A percentile compares a stretch with the other conserved stretches of the same genome.
Conservation (phyloP, 1,284 basidiomycete genomes). For the Malassezia equina region DNA sequence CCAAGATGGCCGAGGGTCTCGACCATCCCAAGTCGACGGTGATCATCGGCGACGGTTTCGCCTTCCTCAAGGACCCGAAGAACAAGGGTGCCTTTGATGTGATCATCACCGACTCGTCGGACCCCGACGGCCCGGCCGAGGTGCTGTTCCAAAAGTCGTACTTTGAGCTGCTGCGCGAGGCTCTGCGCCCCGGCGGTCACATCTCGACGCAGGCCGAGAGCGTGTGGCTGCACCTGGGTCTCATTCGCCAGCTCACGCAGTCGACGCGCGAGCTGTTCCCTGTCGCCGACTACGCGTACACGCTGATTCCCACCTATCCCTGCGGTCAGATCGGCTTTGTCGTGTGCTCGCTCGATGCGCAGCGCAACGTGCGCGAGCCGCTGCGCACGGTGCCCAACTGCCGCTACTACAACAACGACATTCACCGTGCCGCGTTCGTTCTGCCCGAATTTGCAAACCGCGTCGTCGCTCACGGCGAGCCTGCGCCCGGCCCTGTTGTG, state of each 20-base stretch:
- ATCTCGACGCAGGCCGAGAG: conserved; percentile 95
- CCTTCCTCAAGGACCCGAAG: conserved; percentile 82
- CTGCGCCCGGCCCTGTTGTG: conserved; percentile 38
- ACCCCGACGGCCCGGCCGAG: conserved; percentile 90
- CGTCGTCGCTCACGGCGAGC: conserved; percentile 47
- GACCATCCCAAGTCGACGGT: conserved; percentile 75
- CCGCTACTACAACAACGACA: conserved; percentile 73
- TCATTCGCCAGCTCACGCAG: conserved; percentile 69
- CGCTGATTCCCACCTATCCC: conserved; percentile 95
- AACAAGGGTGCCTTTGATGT: conserved; percentile 72
- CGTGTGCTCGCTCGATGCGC: conserved; percentile 65
- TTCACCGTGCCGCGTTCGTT: conserved; percentile 76
- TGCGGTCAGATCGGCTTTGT: conserved; percentile 95
- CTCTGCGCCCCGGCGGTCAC: conserved; percentile 78
- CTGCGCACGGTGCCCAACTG: conserved; percentile 56
- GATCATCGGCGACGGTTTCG: conserved; percentile 90
- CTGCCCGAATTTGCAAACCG: conserved; percentile 79
- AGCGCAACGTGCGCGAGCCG: conserved; percentile 48
- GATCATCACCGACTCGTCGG: conserved; percentile 94
- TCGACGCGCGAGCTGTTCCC: conserved; percentile 72
- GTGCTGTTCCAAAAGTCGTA: conserved; percentile 94
- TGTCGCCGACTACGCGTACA: conserved; percentile 81
- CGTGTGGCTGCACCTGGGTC: conserved; percentile 82
- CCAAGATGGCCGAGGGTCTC: conserved; percentile 83
- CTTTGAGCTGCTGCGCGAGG: conserved; percentile 84